Base-by-base conservation (phyloP, 1,284 basidiomycete species). In the Tylopilus orsonianus region DNA sequence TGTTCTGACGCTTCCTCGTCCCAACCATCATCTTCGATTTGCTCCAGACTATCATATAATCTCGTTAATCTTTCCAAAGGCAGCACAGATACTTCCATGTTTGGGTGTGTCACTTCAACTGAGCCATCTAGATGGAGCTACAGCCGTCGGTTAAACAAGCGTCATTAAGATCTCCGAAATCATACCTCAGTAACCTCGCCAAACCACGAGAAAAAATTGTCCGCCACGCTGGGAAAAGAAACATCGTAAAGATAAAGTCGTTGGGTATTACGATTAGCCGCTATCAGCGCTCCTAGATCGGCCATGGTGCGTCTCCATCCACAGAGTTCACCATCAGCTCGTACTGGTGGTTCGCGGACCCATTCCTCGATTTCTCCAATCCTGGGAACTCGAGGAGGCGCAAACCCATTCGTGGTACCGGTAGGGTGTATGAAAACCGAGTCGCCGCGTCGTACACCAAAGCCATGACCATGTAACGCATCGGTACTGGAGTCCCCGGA, bases 351-450 rank as follows among this genome's bases (percentile, higher is more conserved):
- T 56, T 90, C 83, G 39, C 81, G 79, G 19, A 88, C 83, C 85
- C 87, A 89, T 23, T 75, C 66, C 63, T 92, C 90, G 22, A 90
- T 65, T 65, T 92, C 90, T 24, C 90, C 90, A 32, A 93, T 85
- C 44, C 77, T 75, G 5, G 90, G 88, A 39, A 93, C 83, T 52
- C 75, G 71, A 2, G 88, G 87, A 10, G 71, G 64, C 32, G 73
- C 63, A 27, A 77, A 77, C n/a, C 88, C 88, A 60, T 91, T 93
- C 13, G 78, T 83, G 24, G 73, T 71, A 16, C 79, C 82, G 53
- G 76, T 74, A 8, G 70, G 70, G 66, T 90, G 85, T 46, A 94
- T 75, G 56, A 97, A 85, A 14, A 97, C 91, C 50, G 84, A 81
- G 60, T 95, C 90, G 10, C 92, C 90, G 19, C 89, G 78, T 40